Evolutionary conservation across 2,329 filamentous ascomycete species (phyloP), one percentile per base, ranked within the genome.

Genomic region (Peltaster fructicola): DNA sequence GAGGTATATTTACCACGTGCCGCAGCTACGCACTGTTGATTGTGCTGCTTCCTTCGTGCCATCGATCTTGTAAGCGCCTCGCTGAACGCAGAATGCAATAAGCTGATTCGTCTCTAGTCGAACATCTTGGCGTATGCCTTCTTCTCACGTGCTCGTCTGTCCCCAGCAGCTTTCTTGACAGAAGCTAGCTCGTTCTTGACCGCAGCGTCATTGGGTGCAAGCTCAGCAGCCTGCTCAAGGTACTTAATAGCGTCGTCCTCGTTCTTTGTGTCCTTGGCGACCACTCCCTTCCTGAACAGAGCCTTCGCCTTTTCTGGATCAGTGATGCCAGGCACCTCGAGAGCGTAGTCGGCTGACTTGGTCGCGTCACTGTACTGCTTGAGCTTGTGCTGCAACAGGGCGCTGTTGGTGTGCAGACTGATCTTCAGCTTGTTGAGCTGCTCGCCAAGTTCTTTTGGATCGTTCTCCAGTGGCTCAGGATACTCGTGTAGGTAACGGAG

Each of bases 81-180:
- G n/a, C n/a, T n/a, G n/a, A n/a, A n/a, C n/a, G n/a, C n/a, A n/a
- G n/a, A n/a, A n/a, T n/a, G n/a, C n/a, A n/a, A n/a, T n/a, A n/a
- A n/a, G n/a, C n/a, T n/a, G n/a, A n/a, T n/a, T n/a, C n/a, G n/a
- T n/a, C n/a, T 25, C 24, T 25, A 72, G 19, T 59, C 51, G 48
- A 95, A 95, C 55, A 90, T 88, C 59, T 91, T 95, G 59, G 76
- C 78, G 50, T 85, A 91, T 5, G 74, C 76, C 40, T 78, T 80
- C 67, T 84, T 90, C 61, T 93, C 80, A 68, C 84, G 91, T 49
- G 77, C 76, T 33, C 70, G 64, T 33, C 75, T 66, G 30, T 74
- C 77, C 7, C 69, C 63, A 14, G 76, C 66, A 41, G 64, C 69
- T 57, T 74, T 74, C 67, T 84, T 91, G 25, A 88, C 71, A n/a